Evolutionary conservation across 164 flowering plant species (phyloP).

Genomic region (Chimonanthus praecox): DNA sequence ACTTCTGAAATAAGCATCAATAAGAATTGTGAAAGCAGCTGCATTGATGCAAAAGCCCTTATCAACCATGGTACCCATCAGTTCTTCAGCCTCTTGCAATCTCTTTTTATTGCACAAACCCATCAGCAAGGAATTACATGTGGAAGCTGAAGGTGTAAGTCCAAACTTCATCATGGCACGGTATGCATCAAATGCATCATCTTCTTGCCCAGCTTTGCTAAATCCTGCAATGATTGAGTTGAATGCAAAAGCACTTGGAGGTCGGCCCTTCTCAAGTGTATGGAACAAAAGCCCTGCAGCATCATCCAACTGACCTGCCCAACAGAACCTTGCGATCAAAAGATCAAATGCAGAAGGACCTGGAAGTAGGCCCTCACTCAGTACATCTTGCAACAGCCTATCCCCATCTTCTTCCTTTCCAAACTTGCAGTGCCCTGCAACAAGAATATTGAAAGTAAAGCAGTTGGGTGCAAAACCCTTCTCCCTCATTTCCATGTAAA

Average conservation of each 20-base stretch:
- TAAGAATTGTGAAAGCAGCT: slow-evolving; percentile 65
- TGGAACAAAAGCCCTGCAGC: slow-evolving; percentile 45
- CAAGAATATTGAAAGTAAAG: slow-evolving; percentile 65
- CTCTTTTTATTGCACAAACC: slow-evolving; percentile 57
- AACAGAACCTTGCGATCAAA: slow-evolving; percentile 59
- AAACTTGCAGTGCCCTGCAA: slow-evolving; percentile 58
- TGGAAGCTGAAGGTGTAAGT: slow-evolving; percentile 58
- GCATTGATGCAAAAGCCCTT: slow-evolving; percentile 57
- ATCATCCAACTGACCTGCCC: slow-evolving; percentile 68
- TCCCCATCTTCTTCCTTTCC: slow-evolving; percentile 54
- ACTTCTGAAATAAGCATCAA: slow-evolving; percentile 62
- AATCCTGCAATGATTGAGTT: slow-evolving; percentile 77
- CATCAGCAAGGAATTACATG: slow-evolving; percentile 69
- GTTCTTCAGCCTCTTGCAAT: slow-evolving; percentile 50
- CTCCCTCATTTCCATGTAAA: slow-evolving; percentile 62
- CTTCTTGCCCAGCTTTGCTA: slow-evolving; percentile 53
- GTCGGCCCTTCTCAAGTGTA: slow-evolving; percentile 63
- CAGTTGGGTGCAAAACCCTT: slow-evolving; percentile 62
- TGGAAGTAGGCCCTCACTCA: slow-evolving; percentile 26
- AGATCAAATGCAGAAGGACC: slow-evolving; percentile 44
- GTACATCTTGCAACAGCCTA: slow-evolving; percentile 42
- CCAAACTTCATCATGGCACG: slow-evolving; percentile 52
- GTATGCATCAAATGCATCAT: slow-evolving; percentile 56
- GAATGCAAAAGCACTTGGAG: slow-evolving; percentile 62
- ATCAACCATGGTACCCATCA: slow-evolving; percentile 52